Evolutionary conservation across 2,329 filamentous ascomycete species (phyloP).

Genomic region (Pestalotiopsis sp.): DNA sequence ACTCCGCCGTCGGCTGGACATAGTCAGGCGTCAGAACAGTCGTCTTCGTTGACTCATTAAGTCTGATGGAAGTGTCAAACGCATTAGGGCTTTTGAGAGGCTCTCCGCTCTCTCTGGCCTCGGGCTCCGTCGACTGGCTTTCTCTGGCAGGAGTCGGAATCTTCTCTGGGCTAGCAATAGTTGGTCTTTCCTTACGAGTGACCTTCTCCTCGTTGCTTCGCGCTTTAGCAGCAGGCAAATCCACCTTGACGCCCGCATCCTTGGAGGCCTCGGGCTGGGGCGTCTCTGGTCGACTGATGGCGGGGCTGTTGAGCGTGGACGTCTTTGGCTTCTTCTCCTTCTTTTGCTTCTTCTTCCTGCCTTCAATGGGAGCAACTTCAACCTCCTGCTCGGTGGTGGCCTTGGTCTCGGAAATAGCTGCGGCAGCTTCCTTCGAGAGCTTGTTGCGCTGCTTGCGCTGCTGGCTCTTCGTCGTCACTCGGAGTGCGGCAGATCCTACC

Average conservation of each 20-base stretch:
- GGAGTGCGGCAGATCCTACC: conserved; percentile 69
- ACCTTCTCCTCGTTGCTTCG: conserved; percentile 21
- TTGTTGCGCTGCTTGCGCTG: conserved; percentile 77
- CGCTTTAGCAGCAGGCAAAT: conserved; percentile 24
- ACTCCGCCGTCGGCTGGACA: conserved; percentile 28
- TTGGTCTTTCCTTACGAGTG: conserved; percentile 23
- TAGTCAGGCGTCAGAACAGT: conserved; percentile 38
- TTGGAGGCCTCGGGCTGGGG: conserved; percentile 30
- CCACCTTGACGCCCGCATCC: conserved; percentile 29
- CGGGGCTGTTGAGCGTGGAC: conserved; percentile 30
- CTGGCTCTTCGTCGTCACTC: conserved; percentile 75
- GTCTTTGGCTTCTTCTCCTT: conserved; percentile 68
- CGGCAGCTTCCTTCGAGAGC: conserved; percentile 63
- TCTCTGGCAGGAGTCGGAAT: conserved; percentile 26
- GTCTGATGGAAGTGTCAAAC: conserved; percentile 33
- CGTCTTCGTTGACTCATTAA: conserved; percentile 38
- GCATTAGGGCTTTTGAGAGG: conserved; percentile 29
- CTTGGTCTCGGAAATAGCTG: conserved; percentile 54
- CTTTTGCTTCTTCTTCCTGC: conserved; percentile 84
- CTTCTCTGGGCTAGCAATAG: conserved; percentile 14
- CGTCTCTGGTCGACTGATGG: conserved; percentile 31
- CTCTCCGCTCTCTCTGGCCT: conserved; percentile 23
- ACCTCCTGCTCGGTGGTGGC: conserved; percentile 53
- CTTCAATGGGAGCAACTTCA: conserved; percentile 72
- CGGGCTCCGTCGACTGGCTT: conserved; percentile 26